Evolutionary conservation across 2,329 filamentous ascomycete species (phyloP).

Genomic region (Penicillium nordicum): DNA sequence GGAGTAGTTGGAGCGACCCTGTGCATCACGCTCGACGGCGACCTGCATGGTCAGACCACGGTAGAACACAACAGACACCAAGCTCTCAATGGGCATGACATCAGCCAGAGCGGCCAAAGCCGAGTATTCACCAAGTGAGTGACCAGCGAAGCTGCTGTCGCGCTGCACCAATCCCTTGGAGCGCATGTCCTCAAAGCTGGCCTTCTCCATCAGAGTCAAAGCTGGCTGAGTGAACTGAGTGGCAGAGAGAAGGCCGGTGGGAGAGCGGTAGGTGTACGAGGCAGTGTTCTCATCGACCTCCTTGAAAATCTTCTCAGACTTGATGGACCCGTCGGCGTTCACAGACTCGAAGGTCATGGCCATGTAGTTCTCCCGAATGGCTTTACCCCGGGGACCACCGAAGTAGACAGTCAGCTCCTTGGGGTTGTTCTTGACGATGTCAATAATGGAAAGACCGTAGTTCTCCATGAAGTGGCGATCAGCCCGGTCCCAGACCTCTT

Average conservation of each 20-base stretch:
- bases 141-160: constrained; percentile 95
- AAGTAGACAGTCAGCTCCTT: constrained; percentile 99
- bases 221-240: constrained; percentile 99
- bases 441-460: constrained; percentile 96
- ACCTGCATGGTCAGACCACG: constrained; percentile 52
- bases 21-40: constrained; percentile 8
- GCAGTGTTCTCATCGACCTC: constrained; percentile 88
- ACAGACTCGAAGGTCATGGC: constrained; percentile 99
- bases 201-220: constrained; percentile 98
- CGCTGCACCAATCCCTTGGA: constrained; percentile 92
- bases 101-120: constrained; percentile 93
- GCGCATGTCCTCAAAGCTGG: constrained; percentile 98
- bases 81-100: constrained; percentile 98
- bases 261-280: constrained; percentile 95
- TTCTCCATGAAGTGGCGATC: constrained; percentile 99
- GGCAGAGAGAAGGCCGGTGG: constrained; percentile 88
- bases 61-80: constrained; percentile 99
- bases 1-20: constrained; percentile 43
- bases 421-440: constrained; percentile 99
- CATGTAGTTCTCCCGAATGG: constrained; percentile 98
- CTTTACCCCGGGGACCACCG: constrained; percentile 92
- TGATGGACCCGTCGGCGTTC: constrained; percentile 82
- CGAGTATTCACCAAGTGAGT: constrained; percentile 97
- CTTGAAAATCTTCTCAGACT: constrained; percentile 99
- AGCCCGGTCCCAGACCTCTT: constrained; percentile 95